Evolutionary conservation across 164 flowering plant genomes (phyloP).

Genomic region (Tinospora cordifolia): DNA sequence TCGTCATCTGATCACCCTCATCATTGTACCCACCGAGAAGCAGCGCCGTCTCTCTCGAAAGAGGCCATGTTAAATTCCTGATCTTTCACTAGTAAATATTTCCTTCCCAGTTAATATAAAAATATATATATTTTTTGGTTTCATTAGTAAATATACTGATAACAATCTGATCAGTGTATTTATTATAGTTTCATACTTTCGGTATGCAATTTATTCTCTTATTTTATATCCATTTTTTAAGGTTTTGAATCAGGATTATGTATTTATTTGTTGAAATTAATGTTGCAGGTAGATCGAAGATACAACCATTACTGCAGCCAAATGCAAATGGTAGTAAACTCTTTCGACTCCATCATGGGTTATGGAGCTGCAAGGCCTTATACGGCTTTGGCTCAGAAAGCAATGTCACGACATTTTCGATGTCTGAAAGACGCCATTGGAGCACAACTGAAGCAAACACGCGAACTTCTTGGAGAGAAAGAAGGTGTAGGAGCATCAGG

Average conservation of each 20-base stretch:
- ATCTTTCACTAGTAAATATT: background rate
- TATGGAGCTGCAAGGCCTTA: constrained; percentile 76
- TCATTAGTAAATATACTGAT: background rate
- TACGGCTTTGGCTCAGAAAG: constrained; percentile 82
- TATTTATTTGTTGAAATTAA: background rate
- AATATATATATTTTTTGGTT: background rate
- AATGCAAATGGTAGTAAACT: constrained; percentile 89
- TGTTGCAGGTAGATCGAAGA: constrained; percentile 66
- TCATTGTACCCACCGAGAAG: background rate
- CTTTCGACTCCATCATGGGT: constrained; percentile 83
- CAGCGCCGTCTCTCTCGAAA: background rate
- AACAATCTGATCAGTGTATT: background rate
- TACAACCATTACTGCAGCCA: constrained; percentile 81
- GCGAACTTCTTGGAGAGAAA: constrained; percentile 77
- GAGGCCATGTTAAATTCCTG: background rate
- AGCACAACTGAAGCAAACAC: constrained; percentile 60
- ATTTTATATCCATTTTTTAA: too few relatives aligned
- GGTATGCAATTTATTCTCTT: too few relatives aligned
- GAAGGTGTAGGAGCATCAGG: constrained; percentile 47
- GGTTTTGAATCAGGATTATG: too few relatives aligned
- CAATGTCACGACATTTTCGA: constrained; percentile 88
- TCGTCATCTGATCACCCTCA: background rate
- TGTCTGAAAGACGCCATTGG: constrained; percentile 71
- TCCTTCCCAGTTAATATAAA: background rate
- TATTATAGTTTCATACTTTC: too few relatives aligned